Evolutionary conservation across 306 rosid species (phyloP).

Genomic region (Psophocarpus tetragonolobus): DNA sequence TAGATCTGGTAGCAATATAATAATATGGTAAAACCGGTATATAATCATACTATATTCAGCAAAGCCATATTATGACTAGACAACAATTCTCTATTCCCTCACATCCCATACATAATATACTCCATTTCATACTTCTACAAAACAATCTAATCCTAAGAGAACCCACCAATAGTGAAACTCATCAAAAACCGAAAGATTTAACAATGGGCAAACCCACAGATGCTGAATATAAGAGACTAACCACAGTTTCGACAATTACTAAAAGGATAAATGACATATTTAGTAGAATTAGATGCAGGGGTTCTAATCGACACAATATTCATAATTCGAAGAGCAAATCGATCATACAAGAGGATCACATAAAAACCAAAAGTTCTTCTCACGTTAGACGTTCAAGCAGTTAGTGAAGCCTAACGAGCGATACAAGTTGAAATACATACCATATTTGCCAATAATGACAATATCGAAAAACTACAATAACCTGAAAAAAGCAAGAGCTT

Average conservation of each 20-base stretch:
- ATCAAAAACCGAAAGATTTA: neutral
- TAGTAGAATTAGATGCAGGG: neutral
- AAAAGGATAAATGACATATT: neutral
- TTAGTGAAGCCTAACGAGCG: neutral
- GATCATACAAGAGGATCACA: neutral
- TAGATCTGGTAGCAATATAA: neutral
- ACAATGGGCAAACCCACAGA: neutral
- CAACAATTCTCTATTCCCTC: neutral
- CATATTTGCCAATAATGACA: neutral
- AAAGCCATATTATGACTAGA: neutral
- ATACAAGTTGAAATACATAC: neutral
- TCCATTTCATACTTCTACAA: neutral
- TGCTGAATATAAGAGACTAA: neutral
- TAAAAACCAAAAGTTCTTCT: neutral
- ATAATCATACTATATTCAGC: neutral
- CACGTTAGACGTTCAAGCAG: neutral
- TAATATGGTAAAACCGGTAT: neutral
- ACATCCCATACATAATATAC: neutral
- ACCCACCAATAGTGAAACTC: neutral
- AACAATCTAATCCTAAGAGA: neutral
- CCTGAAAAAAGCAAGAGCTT: neutral
- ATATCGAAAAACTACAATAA: neutral
- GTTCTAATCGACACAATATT: neutral
- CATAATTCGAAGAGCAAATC: neutral
- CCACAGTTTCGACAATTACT: neutral